Evolutionary conservation across 2,329 filamentous ascomycete genomes (phyloP).

Genomic region (Fusarium coffeatum): DNA sequence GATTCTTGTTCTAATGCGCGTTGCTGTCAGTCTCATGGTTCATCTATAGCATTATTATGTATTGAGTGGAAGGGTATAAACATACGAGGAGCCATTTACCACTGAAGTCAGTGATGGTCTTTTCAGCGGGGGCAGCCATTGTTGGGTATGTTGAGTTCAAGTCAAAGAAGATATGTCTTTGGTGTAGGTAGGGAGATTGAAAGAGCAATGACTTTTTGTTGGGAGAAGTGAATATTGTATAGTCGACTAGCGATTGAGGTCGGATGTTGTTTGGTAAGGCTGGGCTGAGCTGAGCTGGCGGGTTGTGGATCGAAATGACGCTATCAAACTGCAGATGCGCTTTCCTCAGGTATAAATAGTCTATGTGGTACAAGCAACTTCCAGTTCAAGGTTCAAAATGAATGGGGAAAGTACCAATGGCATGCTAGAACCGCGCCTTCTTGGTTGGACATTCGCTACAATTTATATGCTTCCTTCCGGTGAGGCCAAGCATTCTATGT

Average conservation of each 20-base stretch:
- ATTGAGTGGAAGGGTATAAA: neutral
- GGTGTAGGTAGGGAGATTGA: neutral
- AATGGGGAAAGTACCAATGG: neutral
- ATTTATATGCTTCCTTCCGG: slow-evolving; percentile 2
- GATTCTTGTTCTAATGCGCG: slow-evolving; percentile 73
- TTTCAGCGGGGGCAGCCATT: slow-evolving; percentile 78
- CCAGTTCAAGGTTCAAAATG: neutral
- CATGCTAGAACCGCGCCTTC: neutral
- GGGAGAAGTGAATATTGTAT: neutral
- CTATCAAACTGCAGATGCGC: slow-evolving; percentile 22
- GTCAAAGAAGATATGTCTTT: neutral
- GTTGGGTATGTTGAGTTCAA: slow-evolving; percentile 39
- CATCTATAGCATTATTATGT: neutral
- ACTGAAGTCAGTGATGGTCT: slow-evolving; percentile 74
- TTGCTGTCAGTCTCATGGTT: slow-evolving; percentile 11
- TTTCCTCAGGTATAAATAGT: neutral
- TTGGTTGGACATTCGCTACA: neutral
- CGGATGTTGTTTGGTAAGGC: slow-evolving; percentile 13
- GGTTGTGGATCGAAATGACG: slow-evolving; percentile 39
- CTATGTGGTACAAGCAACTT: slow-evolving; percentile 1
- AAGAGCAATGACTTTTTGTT: slow-evolving; percentile 3
- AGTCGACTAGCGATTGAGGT: neutral
- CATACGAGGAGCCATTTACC: slow-evolving; percentile 78
- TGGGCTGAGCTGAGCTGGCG: slow-evolving; percentile 7
- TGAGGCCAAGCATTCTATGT: slow-evolving; percentile 2